Evolutionary conservation across 2,329 filamentous ascomycete species (phyloP).

Genomic region (Xenosphaeropsis pyriputrescens): DNA sequence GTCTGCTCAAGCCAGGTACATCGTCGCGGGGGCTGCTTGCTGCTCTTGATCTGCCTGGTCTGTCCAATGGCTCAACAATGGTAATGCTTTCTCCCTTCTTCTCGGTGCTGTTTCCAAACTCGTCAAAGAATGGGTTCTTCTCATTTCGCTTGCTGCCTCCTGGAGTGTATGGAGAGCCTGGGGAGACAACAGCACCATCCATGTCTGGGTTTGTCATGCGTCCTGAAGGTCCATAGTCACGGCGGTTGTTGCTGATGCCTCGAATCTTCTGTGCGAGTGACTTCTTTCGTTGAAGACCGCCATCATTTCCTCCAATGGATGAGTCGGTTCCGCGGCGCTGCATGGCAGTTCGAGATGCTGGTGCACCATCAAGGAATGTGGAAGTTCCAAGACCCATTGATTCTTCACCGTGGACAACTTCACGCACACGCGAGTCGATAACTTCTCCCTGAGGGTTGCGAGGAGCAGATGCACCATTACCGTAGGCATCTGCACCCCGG

Average conservation of each 20-base stretch:
- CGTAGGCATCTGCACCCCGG: constrained; percentile 24
- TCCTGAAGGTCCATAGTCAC: constrained; percentile 41
- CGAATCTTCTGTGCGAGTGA: constrained; percentile 86
- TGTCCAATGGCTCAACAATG: constrained; percentile 23
- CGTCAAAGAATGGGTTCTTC: constrained; percentile 69
- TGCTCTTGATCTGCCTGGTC: constrained; percentile 23
- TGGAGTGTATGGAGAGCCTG: constrained; percentile 18
- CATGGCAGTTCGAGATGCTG: constrained; percentile 68
- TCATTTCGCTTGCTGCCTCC: constrained; percentile 25
- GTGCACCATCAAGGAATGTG: constrained; percentile 89
- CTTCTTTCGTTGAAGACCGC: constrained; percentile 76
- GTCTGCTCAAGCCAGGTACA: constrained; percentile 39
- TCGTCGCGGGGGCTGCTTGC: constrained; percentile 39
- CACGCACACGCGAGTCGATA: constrained; percentile 41
- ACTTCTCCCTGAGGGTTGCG: constrained; percentile 14
- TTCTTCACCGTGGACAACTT: constrained; percentile 72
- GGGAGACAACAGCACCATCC: constrained; percentile 21
- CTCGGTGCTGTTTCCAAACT: constrained; percentile 52
- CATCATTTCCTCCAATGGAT: constrained; percentile 31
- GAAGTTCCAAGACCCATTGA: constrained; percentile 78
- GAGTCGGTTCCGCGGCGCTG: constrained; percentile 60
- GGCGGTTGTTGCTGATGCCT: constrained; percentile 60
- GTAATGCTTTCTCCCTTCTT: constrained; percentile 43
- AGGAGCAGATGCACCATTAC: constrained; percentile 21
- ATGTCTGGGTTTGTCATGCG: constrained; percentile 42